These are phyloP conservation scores for Taphrina flavorubra DNA, from an alignment of 1,139 yeast genomes.

Conservation along the genomic window DNA sequence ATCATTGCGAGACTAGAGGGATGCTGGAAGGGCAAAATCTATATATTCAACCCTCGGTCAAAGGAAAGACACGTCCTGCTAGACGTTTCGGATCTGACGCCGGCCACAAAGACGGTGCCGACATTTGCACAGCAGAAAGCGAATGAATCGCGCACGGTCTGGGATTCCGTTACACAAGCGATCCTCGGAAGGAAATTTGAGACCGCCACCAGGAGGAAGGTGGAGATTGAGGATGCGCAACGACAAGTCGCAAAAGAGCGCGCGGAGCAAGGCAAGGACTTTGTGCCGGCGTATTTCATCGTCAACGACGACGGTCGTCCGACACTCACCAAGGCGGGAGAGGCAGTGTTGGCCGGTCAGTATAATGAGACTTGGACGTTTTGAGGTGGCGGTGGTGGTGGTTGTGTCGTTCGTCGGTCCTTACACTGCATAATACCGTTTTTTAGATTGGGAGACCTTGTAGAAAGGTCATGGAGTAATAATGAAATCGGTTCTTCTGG, in stretches of 20 bases:
- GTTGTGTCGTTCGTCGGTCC: too few species aligned
- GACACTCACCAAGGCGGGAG: constrained; percentile 35
- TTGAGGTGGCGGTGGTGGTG: background rate
- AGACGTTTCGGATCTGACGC: constrained; percentile 38
- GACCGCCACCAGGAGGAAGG: constrained; percentile 65
- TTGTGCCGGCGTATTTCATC: constrained; percentile 38
- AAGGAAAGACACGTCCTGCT: constrained; percentile 38
- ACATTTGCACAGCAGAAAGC: constrained; percentile 69
- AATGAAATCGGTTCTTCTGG: background rate
- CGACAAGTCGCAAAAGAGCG: constrained; percentile 68
- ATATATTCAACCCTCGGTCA: constrained; percentile 30
- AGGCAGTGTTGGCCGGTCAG: constrained; percentile 30
- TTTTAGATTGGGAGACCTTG: background rate
- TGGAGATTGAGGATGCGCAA: constrained; percentile 68
- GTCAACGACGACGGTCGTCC: constrained; percentile 41
- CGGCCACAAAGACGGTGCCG: constrained; percentile 39
- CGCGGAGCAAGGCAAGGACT: constrained; percentile 53
- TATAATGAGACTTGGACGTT: constrained; percentile 16
- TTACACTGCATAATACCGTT: background rate
- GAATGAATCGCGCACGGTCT: constrained; percentile 72
- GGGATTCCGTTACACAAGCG: constrained; percentile 74
- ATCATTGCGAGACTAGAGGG: constrained; percentile 42
- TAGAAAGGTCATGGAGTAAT: background rate
- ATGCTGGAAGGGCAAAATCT: constrained; percentile 40
- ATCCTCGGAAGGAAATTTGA: constrained; percentile 65